These are phyloP conservation scores for Ganoderma multipileum DNA, from an alignment of 1,284 basidiomycete genomes.

Conservation along the genomic window DNA sequence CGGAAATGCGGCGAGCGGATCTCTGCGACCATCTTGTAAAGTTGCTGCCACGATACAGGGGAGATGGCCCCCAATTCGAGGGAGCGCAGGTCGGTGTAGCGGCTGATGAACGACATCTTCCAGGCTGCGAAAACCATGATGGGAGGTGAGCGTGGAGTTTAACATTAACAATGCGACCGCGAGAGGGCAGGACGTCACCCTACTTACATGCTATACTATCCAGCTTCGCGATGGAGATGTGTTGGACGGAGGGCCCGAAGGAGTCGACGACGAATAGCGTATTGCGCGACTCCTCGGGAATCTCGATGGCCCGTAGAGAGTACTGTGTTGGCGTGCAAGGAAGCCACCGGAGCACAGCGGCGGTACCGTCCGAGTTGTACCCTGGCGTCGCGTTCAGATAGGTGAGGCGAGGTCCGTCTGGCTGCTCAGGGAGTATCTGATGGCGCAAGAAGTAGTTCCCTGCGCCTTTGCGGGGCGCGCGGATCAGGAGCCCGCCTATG, in stretches of 20 bases:
- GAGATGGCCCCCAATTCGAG: constrained; percentile 2
- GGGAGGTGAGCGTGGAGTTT: background rate
- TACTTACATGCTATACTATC: background rate
- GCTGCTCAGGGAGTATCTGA: background rate
- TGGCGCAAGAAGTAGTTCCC: constrained; percentile 6
- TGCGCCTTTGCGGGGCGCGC: background rate
- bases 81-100: background rate
- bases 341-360: background rate
- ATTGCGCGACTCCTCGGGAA: constrained; percentile 1
- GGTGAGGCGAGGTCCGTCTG: constrained; percentile 5
- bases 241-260: constrained; percentile 7
- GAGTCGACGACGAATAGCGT: background rate
- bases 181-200: background rate
- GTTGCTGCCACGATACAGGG: background rate
- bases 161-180: background rate
- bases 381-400: background rate
- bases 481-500: background rate
- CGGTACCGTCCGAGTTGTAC: background rate
- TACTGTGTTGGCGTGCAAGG: background rate
- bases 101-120: constrained; percentile 3
- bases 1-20: constrained; percentile 3
- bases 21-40: constrained; percentile 8
- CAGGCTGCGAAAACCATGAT: background rate
- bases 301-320: constrained; percentile 1
- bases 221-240: background rate